Percentiles rank a stretch among this genome's conserved stretches.
These are phyloP conservation scores for Suillus spraguei DNA, from an alignment of 768 basidiomycete genomes.

Conservation along the genomic window DNA sequence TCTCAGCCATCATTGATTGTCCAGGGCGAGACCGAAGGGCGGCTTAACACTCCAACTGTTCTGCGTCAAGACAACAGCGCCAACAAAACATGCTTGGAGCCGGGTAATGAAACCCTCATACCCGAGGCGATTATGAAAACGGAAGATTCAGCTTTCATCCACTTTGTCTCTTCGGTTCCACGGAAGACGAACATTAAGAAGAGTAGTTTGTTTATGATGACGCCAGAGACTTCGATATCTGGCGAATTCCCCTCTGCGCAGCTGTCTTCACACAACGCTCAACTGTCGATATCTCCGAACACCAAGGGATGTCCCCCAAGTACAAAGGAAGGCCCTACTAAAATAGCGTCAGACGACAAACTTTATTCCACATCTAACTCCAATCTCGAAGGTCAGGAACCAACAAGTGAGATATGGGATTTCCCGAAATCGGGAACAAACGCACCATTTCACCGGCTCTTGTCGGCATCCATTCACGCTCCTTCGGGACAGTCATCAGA, in stretches of 20 bases:
- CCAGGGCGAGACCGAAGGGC: background rate
- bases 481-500: background rate
- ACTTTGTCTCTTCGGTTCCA: constrained; percentile 1
- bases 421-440: background rate
- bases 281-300: background rate
- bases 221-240: background rate
- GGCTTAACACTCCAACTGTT: background rate
- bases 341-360: background rate
- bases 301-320: background rate
- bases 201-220: background rate
- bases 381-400: background rate
- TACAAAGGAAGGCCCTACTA: background rate
- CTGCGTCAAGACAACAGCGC: background rate
- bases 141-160: background rate
- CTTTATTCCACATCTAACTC: background rate
- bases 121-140: constrained; percentile 4
- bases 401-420: background rate
- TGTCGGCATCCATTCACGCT: background rate
- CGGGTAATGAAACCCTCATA: background rate
- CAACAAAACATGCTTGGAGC: background rate
- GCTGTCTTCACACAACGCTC: background rate
- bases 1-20: background rate
- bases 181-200: background rate
- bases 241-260: background rate
- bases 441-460: background rate